A percentile compares a stretch with the other conserved stretches of the same genome.
These are phyloP conservation scores for Monsonia emarginata DNA, from an alignment of 441 rosid species.

Conservation along the genomic window DNA sequence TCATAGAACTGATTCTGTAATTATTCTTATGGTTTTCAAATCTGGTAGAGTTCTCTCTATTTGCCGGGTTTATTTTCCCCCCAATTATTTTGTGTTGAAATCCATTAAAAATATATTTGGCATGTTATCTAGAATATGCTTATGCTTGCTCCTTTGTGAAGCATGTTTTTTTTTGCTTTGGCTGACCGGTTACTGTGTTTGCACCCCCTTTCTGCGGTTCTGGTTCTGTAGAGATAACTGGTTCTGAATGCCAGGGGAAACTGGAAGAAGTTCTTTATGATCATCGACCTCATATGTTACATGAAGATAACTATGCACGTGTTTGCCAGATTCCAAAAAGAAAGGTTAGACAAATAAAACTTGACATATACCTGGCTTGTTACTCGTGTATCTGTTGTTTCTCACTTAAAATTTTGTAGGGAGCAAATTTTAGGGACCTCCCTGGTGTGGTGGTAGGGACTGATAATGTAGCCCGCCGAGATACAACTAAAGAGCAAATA, in stretches of 20 bases:
- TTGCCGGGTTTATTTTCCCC: too few species aligned
- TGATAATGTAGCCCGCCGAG: conserved; percentile 45
- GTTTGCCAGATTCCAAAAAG: conserved; percentile 51
- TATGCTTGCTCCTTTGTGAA: background rate
- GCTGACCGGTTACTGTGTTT: conserved; percentile 1
- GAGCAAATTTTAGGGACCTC: conserved; percentile 64
- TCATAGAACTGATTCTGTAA: too few species aligned
- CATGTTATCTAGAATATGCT: background rate
- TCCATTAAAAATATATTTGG: too few species aligned
- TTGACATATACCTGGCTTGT: conserved; percentile 3
- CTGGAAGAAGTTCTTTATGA: conserved; percentile 30
- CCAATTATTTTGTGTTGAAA: too few species aligned
- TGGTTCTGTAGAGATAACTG: background rate
- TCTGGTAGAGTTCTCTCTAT: too few species aligned
- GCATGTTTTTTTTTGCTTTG: background rate
- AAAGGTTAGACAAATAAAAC: conserved; percentile 30
- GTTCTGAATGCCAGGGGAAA: conserved; percentile 22
- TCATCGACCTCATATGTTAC: conserved; percentile 46
- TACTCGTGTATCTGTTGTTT: background rate
- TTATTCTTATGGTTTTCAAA: too few species aligned
- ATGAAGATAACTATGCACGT: conserved; percentile 44
- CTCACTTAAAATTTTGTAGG: conserved; percentile 26
- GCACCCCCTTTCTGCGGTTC: background rate
- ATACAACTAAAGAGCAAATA: conserved; percentile 37
- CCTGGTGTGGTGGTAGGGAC: conserved; percentile 49